Evolutionary conservation across 1,284 basidiomycete genomes (phyloP).

Genomic region (Pseudozyma hubeiensis): DNA sequence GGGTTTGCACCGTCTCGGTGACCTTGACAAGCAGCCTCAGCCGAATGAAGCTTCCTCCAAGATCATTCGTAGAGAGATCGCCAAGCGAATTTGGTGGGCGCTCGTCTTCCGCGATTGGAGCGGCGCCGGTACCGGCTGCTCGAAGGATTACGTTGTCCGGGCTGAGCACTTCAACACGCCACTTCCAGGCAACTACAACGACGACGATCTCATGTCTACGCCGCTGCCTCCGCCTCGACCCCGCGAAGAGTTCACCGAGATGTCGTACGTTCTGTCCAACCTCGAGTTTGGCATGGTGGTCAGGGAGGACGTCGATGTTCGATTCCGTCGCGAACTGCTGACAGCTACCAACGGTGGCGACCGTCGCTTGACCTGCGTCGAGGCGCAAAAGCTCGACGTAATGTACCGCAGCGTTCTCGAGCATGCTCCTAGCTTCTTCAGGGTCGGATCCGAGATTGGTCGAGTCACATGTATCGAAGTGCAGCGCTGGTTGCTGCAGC

Average conservation of each 20-base stretch:
- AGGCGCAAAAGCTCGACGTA: slow-evolving; percentile 45
- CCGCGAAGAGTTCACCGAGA: slow-evolving; percentile 58
- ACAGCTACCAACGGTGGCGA: slow-evolving; percentile 39
- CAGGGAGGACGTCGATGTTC: slow-evolving; percentile 56
- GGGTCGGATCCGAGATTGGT: slow-evolving; percentile 55
- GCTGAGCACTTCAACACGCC: slow-evolving; percentile 65
- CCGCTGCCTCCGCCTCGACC: slow-evolving; percentile 53
- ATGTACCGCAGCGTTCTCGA: slow-evolving; percentile 56
- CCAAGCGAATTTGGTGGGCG: slow-evolving; percentile 65
- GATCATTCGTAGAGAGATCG: slow-evolving; percentile 59
- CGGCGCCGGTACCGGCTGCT: slow-evolving; percentile 35
- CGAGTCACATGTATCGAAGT: slow-evolving; percentile 56
- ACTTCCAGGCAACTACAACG: slow-evolving; percentile 64
- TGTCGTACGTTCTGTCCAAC: slow-evolving; percentile 57
- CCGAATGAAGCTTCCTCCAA: slow-evolving; percentile 49
- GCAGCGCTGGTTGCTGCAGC: slow-evolving; percentile 65
- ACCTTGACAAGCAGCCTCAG: slow-evolving; percentile 52
- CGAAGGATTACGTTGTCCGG: slow-evolving; percentile 55
- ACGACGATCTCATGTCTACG: slow-evolving; percentile 54
- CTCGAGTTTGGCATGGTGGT: slow-evolving; percentile 55
- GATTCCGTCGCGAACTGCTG: slow-evolving; percentile 42
- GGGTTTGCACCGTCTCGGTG: slow-evolving; percentile 63
- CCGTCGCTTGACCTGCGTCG: slow-evolving; percentile 43
- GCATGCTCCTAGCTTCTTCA: slow-evolving; percentile 58
- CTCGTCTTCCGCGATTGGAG: slow-evolving; percentile 63